These are phyloP conservation scores for Thozetella sp. DNA, from an alignment of 495 filamentous ascomycete species.

Conservation along the genomic window DNA sequence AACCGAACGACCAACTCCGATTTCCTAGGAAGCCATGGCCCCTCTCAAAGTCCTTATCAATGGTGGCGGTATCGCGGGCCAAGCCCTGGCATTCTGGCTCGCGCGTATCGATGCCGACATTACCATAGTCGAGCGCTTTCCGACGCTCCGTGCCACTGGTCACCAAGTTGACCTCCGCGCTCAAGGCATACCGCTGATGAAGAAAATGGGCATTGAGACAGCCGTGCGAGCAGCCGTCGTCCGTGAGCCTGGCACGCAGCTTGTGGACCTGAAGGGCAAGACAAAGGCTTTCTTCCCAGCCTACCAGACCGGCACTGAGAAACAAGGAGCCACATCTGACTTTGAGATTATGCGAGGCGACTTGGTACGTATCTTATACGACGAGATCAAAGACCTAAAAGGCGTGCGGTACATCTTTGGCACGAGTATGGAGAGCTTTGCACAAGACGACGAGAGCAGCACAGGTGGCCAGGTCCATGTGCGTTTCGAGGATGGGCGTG, in stretches of 20 bases:
- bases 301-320: constrained; percentile 29
- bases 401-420: constrained; percentile 47
- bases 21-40: no score
- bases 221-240: constrained; percentile 37
- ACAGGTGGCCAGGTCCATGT: constrained; percentile 32
- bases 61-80: constrained; percentile 43
- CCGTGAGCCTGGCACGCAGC: constrained; percentile 39
- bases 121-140: constrained; percentile 54
- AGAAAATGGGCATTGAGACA: constrained; percentile 51
- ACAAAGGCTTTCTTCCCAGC: constrained; percentile 40
- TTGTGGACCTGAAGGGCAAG: constrained; percentile 40
- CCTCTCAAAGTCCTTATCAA: constrained; percentile 45
- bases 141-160: constrained; percentile 43
- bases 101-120: constrained; percentile 49
- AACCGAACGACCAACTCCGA: no score
- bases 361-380: constrained; percentile 44
- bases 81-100: constrained; percentile 54
- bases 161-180: constrained; percentile 53
- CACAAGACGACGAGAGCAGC: constrained; percentile 10
- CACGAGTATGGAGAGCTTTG: constrained; percentile 23
- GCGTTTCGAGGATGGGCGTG: constrained; percentile 32
- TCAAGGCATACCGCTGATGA: constrained; percentile 47
- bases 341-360: constrained; percentile 57
- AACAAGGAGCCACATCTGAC: constrained; percentile 49
- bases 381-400: constrained; percentile 36